phyloP scores from a whole-genome alignment of 2,329 filamentous ascomycete species.

The Zasmidium angulare region DNA sequence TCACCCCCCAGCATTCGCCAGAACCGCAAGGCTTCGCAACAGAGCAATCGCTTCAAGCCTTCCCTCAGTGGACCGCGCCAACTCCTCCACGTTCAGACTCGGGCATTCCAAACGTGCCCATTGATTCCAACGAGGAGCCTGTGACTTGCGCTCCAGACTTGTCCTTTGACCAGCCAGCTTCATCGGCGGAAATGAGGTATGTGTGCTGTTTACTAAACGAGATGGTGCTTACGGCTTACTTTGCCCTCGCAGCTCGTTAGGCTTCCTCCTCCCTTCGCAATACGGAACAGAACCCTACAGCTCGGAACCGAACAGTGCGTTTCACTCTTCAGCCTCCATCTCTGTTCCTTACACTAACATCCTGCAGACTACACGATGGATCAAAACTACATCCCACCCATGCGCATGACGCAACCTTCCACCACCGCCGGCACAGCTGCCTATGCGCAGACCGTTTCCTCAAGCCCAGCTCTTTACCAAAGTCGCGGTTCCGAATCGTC shows the following conservation, averaged over 20 bases:
- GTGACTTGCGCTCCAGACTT: constrained; percentile 26
- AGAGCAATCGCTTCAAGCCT: constrained; percentile 28
- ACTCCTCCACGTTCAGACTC: constrained; percentile 37
- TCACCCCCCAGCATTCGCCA: constrained; percentile 35
- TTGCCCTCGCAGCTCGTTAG: constrained; percentile 32
- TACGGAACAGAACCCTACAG: constrained; percentile 33
- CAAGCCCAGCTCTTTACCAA: constrained; percentile 34
- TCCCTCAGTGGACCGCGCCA: constrained; percentile 33
- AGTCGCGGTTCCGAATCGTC: constrained; percentile 22
- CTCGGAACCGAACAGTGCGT: constrained; percentile 33
- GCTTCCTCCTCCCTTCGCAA: constrained; percentile 37
- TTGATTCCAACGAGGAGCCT: constrained; percentile 31
- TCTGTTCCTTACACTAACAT: constrained; percentile 11
- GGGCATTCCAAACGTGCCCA: constrained; percentile 30
- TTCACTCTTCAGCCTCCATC: constrained; percentile 1
- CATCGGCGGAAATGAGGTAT: constrained; percentile 37
- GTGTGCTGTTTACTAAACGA: constrained; percentile 9
- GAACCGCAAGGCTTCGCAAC: constrained; percentile 28
- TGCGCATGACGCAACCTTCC: constrained; percentile 33
- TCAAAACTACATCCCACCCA: constrained; percentile 34
- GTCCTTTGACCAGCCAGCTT: constrained; percentile 28
- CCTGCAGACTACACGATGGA: constrained; percentile 32
- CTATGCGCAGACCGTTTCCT: constrained; percentile 30
- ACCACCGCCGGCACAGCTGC: constrained; percentile 24
- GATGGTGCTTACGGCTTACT: constrained; percentile 11